Evolutionary conservation across 164 flowering plant genomes (phyloP).

Genomic region (Chloranthus sessilifolius): DNA sequence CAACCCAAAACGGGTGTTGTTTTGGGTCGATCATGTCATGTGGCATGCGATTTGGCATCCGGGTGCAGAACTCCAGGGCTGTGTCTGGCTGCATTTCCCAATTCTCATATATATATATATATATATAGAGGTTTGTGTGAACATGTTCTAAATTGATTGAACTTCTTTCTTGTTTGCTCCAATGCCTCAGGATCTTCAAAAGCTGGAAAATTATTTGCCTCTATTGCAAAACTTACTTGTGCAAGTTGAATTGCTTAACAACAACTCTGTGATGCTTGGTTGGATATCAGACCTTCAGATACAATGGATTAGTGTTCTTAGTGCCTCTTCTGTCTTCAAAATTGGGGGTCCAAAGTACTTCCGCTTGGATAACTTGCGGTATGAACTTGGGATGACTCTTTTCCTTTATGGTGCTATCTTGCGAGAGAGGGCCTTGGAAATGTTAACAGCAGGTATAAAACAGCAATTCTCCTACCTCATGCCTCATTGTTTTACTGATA

Average conservation of each 20-base stretch:
- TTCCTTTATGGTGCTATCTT: conserved; percentile 58
- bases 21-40: too few species aligned
- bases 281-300: conserved; percentile 48
- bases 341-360: conserved; percentile 36
- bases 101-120: too few species aligned
- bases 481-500: background rate
- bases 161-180: conserved; percentile 10
- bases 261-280: conserved; percentile 15
- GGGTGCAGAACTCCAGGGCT: too few species aligned
- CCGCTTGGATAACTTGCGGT: conserved; percentile 37
- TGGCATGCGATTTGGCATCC: too few species aligned
- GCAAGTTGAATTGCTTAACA: conserved; percentile 26
- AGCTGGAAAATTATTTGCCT: conserved; percentile 53
- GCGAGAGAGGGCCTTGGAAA: conserved; percentile 48
- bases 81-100: background rate
- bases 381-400: conserved; percentile 58
- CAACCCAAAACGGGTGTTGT: too few species aligned
- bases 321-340: conserved; percentile 32
- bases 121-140: too few species aligned
- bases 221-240: conserved; percentile 47
- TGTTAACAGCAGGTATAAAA: conserved; percentile 33
- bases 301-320: conserved; percentile 52
- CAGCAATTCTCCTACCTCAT: conserved; percentile 4
- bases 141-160: too few species aligned
- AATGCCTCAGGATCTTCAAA: conserved; percentile 45